Percentiles rank a stretch among this genome's conserved stretches.
These are phyloP conservation scores for Fusarium paranaense DNA, from an alignment of 2,329 filamentous ascomycete species.

Conservation along the genomic window DNA sequence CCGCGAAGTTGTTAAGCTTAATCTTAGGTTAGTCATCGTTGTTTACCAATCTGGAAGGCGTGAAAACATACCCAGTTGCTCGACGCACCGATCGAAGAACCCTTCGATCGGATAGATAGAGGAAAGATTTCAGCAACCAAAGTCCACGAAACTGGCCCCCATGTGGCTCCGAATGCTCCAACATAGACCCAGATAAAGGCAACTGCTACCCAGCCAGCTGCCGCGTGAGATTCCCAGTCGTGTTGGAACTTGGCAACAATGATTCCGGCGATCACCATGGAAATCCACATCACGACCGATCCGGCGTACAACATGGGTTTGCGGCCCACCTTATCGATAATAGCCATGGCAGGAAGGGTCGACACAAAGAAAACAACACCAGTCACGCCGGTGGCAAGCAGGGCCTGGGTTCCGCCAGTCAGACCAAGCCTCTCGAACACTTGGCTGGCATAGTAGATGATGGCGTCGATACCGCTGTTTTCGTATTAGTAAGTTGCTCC, in stretches of 20 bases:
- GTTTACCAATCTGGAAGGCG: too few relatives aligned
- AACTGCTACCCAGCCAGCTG: constrained; percentile 54
- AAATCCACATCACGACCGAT: constrained; percentile 51
- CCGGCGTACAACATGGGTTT: constrained; percentile 54
- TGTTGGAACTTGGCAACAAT: constrained; percentile 35
- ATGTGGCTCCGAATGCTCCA: constrained; percentile 57
- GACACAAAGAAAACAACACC: constrained; percentile 73
- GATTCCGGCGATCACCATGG: constrained; percentile 33
- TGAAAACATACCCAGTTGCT: constrained; percentile 52
- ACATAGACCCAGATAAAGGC: constrained; percentile 61
- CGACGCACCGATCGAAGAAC: constrained; percentile 55
- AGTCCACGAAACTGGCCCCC: constrained; percentile 61
- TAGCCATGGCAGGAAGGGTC: constrained; percentile 49
- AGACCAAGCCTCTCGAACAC: constrained; percentile 75
- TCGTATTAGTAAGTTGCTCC: not conserved
- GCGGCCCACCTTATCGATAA: constrained; percentile 56
- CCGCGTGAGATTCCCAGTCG: constrained; percentile 46
- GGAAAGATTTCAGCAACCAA: constrained; percentile 62
- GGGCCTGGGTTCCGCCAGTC: constrained; percentile 66
- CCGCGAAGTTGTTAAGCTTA: constrained; percentile 57
- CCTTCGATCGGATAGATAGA: constrained; percentile 57
- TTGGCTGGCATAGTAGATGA: constrained; percentile 63
- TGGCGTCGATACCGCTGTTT: constrained; percentile 29
- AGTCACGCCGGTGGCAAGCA: constrained; percentile 77
- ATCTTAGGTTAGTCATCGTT: not conserved